A percentile compares a stretch with the other conserved stretches of the same genome.
Conservation (phyloP, 495 filamentous ascomycete genomes). For the Annulohypoxylon maeteangense region DNA sequence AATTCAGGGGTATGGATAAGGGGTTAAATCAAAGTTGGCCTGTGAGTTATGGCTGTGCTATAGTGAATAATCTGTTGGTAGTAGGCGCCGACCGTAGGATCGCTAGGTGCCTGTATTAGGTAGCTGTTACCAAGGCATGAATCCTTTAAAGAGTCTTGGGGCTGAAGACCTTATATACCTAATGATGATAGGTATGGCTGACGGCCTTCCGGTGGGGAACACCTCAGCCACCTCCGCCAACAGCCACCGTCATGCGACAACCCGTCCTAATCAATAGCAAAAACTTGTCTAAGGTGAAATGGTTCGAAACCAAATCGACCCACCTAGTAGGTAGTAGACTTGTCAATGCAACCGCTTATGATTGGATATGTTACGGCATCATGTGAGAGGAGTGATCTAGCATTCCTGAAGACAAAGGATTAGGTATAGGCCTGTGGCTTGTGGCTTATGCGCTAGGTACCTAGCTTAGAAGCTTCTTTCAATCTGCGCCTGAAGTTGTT, state of each 20-base stretch:
- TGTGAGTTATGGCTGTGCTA: no score
- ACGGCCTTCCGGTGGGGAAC: not conserved
- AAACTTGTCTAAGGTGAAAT: not conserved
- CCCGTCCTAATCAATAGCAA: not conserved
- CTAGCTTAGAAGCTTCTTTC: not conserved
- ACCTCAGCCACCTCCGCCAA: not conserved
- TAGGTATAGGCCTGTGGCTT: not conserved
- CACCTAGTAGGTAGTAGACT: not conserved
- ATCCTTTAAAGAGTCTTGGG: no score
- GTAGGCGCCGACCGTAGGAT: no score
- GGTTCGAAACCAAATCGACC: not conserved
- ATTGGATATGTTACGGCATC: not conserved
- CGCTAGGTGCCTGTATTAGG: no score
- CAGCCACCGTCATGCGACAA: not conserved
- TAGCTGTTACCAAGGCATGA: no score
- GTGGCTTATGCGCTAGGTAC: not conserved
- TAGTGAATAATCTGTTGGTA: no score
- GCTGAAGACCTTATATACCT: no score
- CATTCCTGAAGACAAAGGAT: not conserved
- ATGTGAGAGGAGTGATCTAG: not conserved
- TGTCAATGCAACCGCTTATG: not conserved
- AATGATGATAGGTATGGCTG: not conserved
- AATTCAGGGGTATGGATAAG: no score
- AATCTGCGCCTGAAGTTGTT: not conserved
- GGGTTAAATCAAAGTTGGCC: no score